Evolutionary conservation across 2,329 filamentous ascomycete species (phyloP), one percentile per base, ranked within the genome.

Genomic region (Xylaria sp.): DNA sequence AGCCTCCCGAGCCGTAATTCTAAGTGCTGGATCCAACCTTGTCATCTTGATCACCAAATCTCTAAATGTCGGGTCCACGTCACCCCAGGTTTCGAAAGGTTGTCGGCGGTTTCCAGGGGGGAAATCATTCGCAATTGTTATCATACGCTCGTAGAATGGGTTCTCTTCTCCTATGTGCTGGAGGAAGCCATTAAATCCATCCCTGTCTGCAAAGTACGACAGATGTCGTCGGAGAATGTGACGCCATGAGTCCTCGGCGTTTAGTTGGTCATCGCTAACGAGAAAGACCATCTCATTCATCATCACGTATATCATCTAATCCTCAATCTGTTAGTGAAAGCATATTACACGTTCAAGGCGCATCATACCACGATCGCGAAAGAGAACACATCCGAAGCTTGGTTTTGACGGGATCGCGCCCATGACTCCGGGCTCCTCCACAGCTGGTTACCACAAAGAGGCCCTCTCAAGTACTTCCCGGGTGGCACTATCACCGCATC

Each of bases 391-490:
- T 77, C 75, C 1, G 73, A 76, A 3, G 72, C 37, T n/a, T 66
- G 65, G 38, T 75, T 73, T 54, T 74, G 70, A 6, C 47, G 51
- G 19, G 72, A 65, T 9, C 70, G 68, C 7, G 71, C 71, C 73
- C 72, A 74, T 17, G 73, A 71, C 64, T 77, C 75, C 23, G 74
- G 70, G 63, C 74, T 77, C 37, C 73, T 67, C 74, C 73, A 77
- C 2, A 76, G 58, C 6, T 71, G 62, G 66, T 76, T 77, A 6
- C 72, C 73, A 54, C 70, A 73, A 23, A 57, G 53, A 23, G 17
- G 29, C 7, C 54, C 54, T 4, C 67, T 49, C 5, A 76, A 40
- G 63, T 67, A 68, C 46, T 65, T 70, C 1, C 67, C 71, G 1
- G 68, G 65, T 27, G 63, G 64, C 0, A 75, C 37, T 25, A 70